phyloP scores from a whole-genome alignment of 2,329 filamentous ascomycete species.

The Fusarium tuaranense region DNA sequence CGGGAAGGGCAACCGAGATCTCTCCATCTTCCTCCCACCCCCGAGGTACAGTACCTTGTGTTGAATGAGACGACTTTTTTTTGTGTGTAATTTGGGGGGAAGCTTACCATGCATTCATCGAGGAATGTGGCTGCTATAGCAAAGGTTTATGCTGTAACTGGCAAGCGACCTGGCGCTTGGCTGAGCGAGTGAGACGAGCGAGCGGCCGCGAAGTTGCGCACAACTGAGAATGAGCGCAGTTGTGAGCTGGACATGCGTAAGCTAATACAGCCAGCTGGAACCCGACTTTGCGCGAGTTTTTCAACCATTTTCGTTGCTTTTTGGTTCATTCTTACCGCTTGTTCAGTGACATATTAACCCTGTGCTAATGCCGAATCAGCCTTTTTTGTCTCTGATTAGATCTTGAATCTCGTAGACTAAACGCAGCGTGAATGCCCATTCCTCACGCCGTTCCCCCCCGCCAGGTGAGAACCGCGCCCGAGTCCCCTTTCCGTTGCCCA shows the following conservation, averaged over 20 bases:
- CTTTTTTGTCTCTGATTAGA: background rate
- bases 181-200: background rate
- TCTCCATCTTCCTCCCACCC: background rate
- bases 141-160: background rate
- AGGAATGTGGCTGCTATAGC: background rate
- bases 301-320: background rate
- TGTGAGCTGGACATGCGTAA: background rate
- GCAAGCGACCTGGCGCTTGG: background rate
- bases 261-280: background rate
- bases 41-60: background rate
- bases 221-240: background rate
- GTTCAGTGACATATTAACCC: background rate
- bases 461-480: background rate
- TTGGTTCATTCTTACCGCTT: slow-evolving; percentile 2
- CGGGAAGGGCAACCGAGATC: background rate
- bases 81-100: slow-evolving; percentile 1
- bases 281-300: background rate
- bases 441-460: background rate
- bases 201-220: background rate
- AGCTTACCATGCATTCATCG: background rate
- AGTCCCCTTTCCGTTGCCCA: background rate
- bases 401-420: background rate
- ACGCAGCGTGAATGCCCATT: background rate
- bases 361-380: background rate
- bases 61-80: background rate